Evolutionary conservation across 1,139 yeast genomes (phyloP).

Genomic region (Yamadazyma membranifaciens): DNA sequence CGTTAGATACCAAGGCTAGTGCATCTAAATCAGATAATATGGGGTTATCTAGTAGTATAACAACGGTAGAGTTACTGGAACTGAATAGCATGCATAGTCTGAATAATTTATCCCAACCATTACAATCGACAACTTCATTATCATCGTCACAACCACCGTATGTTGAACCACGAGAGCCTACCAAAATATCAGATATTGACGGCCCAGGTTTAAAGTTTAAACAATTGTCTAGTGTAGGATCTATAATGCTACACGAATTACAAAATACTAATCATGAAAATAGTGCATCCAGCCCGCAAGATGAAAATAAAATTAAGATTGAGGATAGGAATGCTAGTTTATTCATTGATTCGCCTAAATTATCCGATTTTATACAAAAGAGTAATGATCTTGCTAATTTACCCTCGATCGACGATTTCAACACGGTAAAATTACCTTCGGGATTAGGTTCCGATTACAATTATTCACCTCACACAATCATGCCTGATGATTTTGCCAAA

Average conservation of each 20-base stretch:
- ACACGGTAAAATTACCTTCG: background rate
- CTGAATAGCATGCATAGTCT: conserved; percentile 2
- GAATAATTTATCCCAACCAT: background rate
- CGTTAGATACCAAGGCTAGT: background rate
- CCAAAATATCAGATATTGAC: no score
- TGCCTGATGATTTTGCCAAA: conserved; percentile 3
- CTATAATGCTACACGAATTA: no score
- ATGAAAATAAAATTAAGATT: background rate
- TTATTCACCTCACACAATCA: background rate
- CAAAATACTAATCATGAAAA: background rate
- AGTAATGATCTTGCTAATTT: background rate
- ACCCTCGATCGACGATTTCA: background rate
- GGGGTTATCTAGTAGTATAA: background rate
- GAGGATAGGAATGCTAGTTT: conserved; percentile 1
- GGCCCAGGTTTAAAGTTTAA: no score
- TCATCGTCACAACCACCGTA: background rate
- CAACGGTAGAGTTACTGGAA: background rate
- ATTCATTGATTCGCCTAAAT: conserved; percentile 2
- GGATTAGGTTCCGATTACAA: conserved; percentile 1
- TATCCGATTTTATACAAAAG: conserved; percentile 4
- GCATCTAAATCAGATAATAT: background rate
- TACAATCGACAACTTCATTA: background rate
- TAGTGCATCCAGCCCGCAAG: background rate
- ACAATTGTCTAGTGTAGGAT: no score
- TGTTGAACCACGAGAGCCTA: no score